Percentiles rank a stretch among this genome's conserved stretches.
Evolutionary conservation across 805 yeast species (phyloP).

Genomic region (Starmerella bacillaris): DNA sequence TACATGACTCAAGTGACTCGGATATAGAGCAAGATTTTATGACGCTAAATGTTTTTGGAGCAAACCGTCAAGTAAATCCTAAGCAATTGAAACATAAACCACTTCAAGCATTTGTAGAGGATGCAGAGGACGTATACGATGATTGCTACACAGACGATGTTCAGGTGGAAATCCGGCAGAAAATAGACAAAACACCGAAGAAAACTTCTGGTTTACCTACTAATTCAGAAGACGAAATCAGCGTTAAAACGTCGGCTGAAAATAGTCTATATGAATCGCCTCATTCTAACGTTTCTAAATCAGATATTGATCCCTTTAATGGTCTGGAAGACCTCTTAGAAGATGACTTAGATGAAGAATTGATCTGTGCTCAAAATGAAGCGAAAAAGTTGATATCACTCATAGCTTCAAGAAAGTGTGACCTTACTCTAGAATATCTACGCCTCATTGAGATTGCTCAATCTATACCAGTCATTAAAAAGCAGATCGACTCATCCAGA

Average conservation of each 20-base stretch:
- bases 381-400: slow-evolving; percentile 9
- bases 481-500: slow-evolving; percentile 8
- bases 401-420: slow-evolving; percentile 2
- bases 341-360: slow-evolving; percentile 16
- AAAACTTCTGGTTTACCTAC: too few species aligned
- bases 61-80: background rate
- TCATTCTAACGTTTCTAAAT: background rate
- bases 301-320: slow-evolving; percentile 20
- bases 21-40: slow-evolving; percentile 11
- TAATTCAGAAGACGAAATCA: background rate
- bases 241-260: background rate
- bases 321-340: slow-evolving; percentile 28
- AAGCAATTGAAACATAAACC: background rate
- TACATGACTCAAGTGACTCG: slow-evolving; percentile 4
- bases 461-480: slow-evolving; percentile 13
- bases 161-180: too few species aligned
- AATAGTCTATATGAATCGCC: background rate
- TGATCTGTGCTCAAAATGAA: slow-evolving; percentile 15
- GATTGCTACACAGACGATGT: slow-evolving; percentile 11
- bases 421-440: slow-evolving; percentile 7
- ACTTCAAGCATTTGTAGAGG: background rate
- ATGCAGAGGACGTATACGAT: background rate
- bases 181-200: too few species aligned
- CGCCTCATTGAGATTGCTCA: slow-evolving; percentile 14
- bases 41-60: slow-evolving; percentile 2